Percentiles rank a stretch among this genome's conserved stretches.
phyloP scores from a whole-genome alignment of 371 early-diverging fungal genomes.

The Mucor indicus region DNA sequence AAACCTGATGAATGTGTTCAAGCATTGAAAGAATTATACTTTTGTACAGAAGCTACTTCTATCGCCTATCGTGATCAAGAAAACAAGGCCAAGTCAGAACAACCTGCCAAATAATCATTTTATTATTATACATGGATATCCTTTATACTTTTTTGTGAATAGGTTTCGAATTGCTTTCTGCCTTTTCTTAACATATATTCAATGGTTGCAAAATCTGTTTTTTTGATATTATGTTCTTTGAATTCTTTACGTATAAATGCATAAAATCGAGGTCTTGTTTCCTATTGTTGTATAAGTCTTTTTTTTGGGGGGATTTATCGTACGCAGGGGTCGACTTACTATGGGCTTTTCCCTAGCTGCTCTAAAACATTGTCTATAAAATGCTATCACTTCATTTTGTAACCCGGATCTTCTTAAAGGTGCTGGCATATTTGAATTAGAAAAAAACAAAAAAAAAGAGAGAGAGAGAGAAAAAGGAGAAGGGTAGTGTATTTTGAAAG shows the following conservation, averaged over 20 bases:
- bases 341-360: slow-evolving; percentile 56
- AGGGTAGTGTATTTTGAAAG: neutral
- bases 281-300: slow-evolving; percentile 22
- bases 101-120: neutral
- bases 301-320: no score
- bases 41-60: slow-evolving; percentile 61
- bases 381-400: slow-evolving; percentile 55
- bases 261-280: slow-evolving; percentile 54
- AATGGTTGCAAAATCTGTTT: slow-evolving; percentile 61
- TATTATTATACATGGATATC: slow-evolving; percentile 49
- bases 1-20: slow-evolving; percentile 66
- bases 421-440: neutral
- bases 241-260: slow-evolving; percentile 61
- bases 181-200: slow-evolving; percentile 64
- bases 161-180: slow-evolving; percentile 52
- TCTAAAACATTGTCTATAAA: slow-evolving; percentile 59
- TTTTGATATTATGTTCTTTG: slow-evolving; percentile 49
- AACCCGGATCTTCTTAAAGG: slow-evolving; percentile 54
- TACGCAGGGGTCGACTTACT: no score
- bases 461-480: neutral
- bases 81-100: slow-evolving; percentile 8
- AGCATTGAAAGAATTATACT: slow-evolving; percentile 56
- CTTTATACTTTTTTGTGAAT: slow-evolving; percentile 54
- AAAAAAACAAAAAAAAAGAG: neutral
- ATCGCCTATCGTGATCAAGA: slow-evolving; percentile 34